Base-by-base conservation (phyloP, 2,329 filamentous ascomycete species). In the Westerdykella ornata region DNA sequence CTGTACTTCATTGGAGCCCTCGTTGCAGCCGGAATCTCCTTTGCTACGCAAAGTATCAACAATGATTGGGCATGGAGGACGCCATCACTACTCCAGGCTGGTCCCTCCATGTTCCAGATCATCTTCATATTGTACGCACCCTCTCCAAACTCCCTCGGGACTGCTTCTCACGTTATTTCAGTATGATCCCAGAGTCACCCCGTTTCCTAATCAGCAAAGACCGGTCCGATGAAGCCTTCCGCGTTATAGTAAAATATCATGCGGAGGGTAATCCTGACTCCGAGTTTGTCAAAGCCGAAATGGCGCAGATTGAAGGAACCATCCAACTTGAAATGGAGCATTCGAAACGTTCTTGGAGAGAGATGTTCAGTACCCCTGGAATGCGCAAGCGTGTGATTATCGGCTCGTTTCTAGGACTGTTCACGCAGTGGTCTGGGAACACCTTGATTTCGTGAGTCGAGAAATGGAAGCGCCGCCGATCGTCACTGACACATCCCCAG, bases 371-470 rank as follows among this genome's bases (percentile, higher is more conserved):
- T 38, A 83, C 80, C 11, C 72, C 69, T 47, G 79, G 80, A 14
- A 82, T 84, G 67, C 72, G 78, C 36, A 79, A 77, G 68, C 72
- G 81, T 5, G 67, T 84, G 33, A 72, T 74, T 26, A 76, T 84
- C 40, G 69, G 81, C 19, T 62, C 82, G 32, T 81, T 77, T 0
- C 70, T 84, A 13, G 81, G 78, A 50, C 64, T 83, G 49, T 81
- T 83, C 55, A 82, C 78, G 1, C 80, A 84, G 61, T 84, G 81
- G 65, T 78, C 73, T 40, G 80, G 81, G 28, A 84, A 83, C 53
- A 29, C 66, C 79, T 5, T 78, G 80, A 62, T 79, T 69, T 57
- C 53, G 43, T 48, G 37, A 43, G 43, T 41, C 17, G n/a, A n/a
- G n/a, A n/a, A n/a, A n/a, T n/a, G n/a, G n/a, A n/a, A n/a, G n/a